A percentile compares a stretch with the other conserved stretches of the same genome.
Evolutionary conservation across 306 rosid species (phyloP).

Genomic region (Carpinus viminea): DNA sequence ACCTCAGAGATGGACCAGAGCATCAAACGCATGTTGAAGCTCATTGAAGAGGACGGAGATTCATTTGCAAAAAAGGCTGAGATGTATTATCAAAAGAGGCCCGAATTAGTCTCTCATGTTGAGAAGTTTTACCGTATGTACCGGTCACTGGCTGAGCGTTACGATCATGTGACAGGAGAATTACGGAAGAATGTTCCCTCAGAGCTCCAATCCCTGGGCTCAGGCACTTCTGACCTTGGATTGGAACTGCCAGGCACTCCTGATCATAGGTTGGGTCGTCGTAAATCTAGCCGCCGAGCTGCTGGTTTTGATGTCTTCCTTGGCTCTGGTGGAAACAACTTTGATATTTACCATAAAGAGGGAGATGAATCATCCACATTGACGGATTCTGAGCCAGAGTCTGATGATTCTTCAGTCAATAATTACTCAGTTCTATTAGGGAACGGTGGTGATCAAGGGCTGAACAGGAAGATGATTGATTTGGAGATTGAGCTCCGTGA

Average conservation of each 20-base stretch:
- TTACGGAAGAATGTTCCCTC: constrained; percentile 66
- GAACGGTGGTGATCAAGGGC: constrained; percentile 52
- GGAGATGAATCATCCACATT: constrained; percentile 76
- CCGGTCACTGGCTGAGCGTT: constrained; percentile 90
- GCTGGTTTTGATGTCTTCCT: constrained; percentile 96
- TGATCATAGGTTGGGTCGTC: constrained; percentile 44
- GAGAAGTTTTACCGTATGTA: constrained; percentile 86
- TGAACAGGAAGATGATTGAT: constrained; percentile 63
- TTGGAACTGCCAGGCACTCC: constrained; percentile 65
- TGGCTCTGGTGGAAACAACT: constrained; percentile 67
- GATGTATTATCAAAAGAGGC: constrained; percentile 96
- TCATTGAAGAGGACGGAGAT: constrained; percentile 93
- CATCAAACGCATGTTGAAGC: constrained; percentile 87
- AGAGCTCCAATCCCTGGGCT: constrained; percentile 85
- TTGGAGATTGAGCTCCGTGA: constrained; percentile 86
- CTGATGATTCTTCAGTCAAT: constrained; percentile 90
- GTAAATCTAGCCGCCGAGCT: constrained; percentile 66
- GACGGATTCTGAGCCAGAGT: constrained; percentile 86
- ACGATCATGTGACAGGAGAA: constrained; percentile 85
- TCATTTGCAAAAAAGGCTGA: constrained; percentile 93
- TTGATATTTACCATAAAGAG: constrained; percentile 68
- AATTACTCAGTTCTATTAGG: constrained; percentile 57
- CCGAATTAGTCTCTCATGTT: constrained; percentile 81
- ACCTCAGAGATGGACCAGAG: constrained; percentile 81
- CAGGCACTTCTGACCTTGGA: constrained; percentile 65